Percentiles rank a stretch among this genome's conserved stretches.
phyloP scores from a whole-genome alignment of 306 rosid genomes.

The Corylus heterophylla region DNA sequence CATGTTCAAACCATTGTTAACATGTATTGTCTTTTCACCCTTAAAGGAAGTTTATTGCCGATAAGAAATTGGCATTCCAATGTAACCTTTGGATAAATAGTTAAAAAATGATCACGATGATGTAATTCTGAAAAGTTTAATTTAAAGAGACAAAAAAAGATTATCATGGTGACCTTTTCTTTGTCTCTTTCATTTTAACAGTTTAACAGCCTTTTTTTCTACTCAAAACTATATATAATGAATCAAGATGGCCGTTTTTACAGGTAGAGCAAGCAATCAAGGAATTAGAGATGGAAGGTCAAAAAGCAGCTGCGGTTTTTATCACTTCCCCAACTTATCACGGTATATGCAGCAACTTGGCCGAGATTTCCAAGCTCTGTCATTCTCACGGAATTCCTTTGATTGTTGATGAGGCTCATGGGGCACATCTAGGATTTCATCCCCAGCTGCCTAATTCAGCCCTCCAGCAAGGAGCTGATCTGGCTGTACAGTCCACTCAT shows the following conservation, averaged over 20 bases:
- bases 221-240: background rate
- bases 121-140: background rate
- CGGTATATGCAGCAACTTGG: constrained; percentile 74
- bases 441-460: constrained; percentile 70
- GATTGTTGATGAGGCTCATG: constrained; percentile 94
- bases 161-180: background rate
- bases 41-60: background rate
- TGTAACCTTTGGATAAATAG: background rate
- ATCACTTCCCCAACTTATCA: constrained; percentile 88
- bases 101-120: background rate
- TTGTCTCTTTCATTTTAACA: background rate
- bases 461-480: constrained; percentile 77
- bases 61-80: constrained; percentile 2
- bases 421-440: constrained; percentile 88
- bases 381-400: constrained; percentile 74
- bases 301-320: constrained; percentile 69
- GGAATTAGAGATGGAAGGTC: constrained; percentile 60
- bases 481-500: constrained; percentile 74
- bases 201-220: background rate
- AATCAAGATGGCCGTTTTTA: constrained; percentile 12
- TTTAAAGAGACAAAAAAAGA: background rate
- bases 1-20: background rate
- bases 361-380: constrained; percentile 62
- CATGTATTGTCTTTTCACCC: background rate
- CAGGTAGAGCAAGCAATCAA: constrained; percentile 70